Evolutionary conservation across 176 grass and related monocot genomes (phyloP), one percentile per base, ranked within the genome.

Genomic region (Coix lacrymajobi): DNA sequence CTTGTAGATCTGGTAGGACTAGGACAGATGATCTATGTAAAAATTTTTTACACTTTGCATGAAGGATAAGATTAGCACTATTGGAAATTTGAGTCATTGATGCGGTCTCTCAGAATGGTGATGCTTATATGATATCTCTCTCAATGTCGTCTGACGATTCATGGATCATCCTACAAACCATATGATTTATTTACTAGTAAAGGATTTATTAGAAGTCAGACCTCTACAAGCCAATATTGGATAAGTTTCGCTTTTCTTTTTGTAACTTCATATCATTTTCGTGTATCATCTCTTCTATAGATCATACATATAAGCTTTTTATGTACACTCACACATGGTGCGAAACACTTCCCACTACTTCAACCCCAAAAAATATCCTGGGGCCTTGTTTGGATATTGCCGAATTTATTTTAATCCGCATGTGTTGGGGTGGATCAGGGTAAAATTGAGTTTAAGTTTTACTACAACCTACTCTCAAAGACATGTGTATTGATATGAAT

Each of bases 41-140:
- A 56, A 56, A 83, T 9, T 83, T 86, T 90, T 90, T 83, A 77
- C 24, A 66, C 61, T 13, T 75, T 46, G 20, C 22, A 85, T 43
- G 25, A 58, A 66, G 60, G 73, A 56, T 51, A 38, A 40, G 13
- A 69, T 38, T 26, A 58, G 71, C 37, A 37, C 4, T 81, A 62
- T 3, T 51, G 41, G 0, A 58, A 24, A 15, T 3, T 75, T 75
- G 76, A 66, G 20, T 1, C 7, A 51, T 63, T 41, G 0, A 20
- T 66, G 22, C 4, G 29, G 0, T 84, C 17, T 84, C 17, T 66
- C 54, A 4, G 60, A 61, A 30, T 82, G 19, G 0, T 19, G 26
- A 29, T 75, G 48, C 72, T 31, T 56, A 34, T 20, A 54, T 56
- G 8, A 17, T 4, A 51, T 9, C 32, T 19, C 11, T 65, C 66